phyloP scores from a whole-genome alignment of 1,139 yeast genomes.

The Entelexis sorbosivorans region DNA sequence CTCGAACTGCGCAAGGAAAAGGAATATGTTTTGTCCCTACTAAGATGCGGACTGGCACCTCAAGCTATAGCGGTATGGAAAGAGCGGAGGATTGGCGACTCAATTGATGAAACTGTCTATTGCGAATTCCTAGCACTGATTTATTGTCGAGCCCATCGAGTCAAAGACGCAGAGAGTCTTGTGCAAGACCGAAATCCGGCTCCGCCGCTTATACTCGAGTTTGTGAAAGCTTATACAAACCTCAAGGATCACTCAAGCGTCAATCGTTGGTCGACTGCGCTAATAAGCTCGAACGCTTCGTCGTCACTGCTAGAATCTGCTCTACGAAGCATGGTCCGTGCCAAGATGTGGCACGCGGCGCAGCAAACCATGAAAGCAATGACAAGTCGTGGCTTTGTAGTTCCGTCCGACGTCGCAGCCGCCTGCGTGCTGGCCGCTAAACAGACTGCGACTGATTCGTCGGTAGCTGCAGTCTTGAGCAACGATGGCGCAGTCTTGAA shows the following conservation, averaged over 20 bases:
- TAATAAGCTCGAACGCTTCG: neutral
- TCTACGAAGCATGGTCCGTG: neutral
- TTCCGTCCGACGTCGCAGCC: slow-evolving; percentile 2
- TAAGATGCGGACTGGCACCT: neutral
- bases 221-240: slow-evolving; percentile 8
- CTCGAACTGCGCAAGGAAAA: neutral
- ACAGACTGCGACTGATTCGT: neutral
- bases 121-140: neutral
- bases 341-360: slow-evolving; percentile 11
- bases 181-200: neutral
- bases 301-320: neutral
- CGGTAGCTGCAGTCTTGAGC: slow-evolving; percentile 8
- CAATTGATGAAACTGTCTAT: neutral
- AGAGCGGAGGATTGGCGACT: neutral
- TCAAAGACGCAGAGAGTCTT: slow-evolving; percentile 9
- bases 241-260: neutral
- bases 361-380: slow-evolving; percentile 1
- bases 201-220: neutral
- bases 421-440: slow-evolving; percentile 6
- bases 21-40: slow-evolving; percentile 1
- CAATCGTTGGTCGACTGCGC: slow-evolving; percentile 2
- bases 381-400: neutral
- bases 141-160: slow-evolving; percentile 5
- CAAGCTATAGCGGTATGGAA: slow-evolving; percentile 7
- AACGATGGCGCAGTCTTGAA: slow-evolving; percentile 14